Evolutionary conservation across 306 rosid genomes (phyloP), one percentile per base, ranked within the genome.

Genomic region (Cucumis hystrix): DNA sequence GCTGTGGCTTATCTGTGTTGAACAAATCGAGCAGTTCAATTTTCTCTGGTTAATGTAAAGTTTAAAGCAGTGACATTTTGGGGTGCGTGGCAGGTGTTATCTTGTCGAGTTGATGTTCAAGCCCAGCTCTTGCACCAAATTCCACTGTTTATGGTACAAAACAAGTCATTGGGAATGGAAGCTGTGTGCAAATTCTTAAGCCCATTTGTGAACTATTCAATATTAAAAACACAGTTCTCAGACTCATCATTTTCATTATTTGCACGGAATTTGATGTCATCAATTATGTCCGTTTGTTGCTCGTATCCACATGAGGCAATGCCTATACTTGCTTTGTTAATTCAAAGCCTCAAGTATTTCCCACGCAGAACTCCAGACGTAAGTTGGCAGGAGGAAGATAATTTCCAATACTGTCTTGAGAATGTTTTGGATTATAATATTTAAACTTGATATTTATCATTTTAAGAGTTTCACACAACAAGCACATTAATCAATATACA

Each of bases 51-150:
- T 43, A 43, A 43, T 61, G 11, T 77, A n/a, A 61, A 60, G 2
- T 37, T 61, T 83, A 62, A 68, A 62, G 82, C 71, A 57, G 7
- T 79, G 68, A 63, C 74, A 63, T 55, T 33, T 12, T 78, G 30
- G 49, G 54, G 33, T 75, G 79, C 33, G 78, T 87, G 80, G 75
- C 88, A 95, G 98, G 83, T 90, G 75, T 83, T 95, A 75, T 86
- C 79, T 7, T 77, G 92, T 81, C 93, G 93, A 80, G 47, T 45
- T 4, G 96, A 95, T 75, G 96, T 85, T 80, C 93, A 95, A 30
- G 65, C 87, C 18, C 97, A 95, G 79, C 97, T 95, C 30, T 82
- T 87, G 87, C 96, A 83, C 82, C 97, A 95, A 78, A 93, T 92
- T 56, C 82, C 85, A 82, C 75, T 89, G 77, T 90, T 95, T 77